These are phyloP conservation scores for Pseudopyrenochaeta lycopersici DNA, from an alignment of 2,329 filamentous ascomycete genomes.

Conservation along the genomic window DNA sequence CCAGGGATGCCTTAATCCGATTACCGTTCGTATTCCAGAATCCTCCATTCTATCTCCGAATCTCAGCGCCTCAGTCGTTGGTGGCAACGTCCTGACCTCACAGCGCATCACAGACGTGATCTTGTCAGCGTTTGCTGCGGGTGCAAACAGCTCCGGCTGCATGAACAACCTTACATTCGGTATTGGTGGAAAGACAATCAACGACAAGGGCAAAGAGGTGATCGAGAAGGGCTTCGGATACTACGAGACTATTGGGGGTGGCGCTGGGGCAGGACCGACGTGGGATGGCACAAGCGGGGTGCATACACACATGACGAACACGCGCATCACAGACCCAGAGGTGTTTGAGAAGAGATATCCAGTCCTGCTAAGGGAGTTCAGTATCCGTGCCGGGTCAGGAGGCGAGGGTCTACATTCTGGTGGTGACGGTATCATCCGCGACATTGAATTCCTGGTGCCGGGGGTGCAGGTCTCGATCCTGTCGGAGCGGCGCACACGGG, in stretches of 20 bases:
- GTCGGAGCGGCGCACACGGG: too few relatives aligned
- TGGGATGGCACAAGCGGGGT: slow-evolving; percentile 46
- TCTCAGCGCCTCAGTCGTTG: slow-evolving; percentile 36
- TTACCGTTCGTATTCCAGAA: slow-evolving; percentile 36
- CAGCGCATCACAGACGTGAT: slow-evolving; percentile 46
- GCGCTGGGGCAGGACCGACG: slow-evolving; percentile 41
- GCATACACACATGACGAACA: slow-evolving; percentile 51
- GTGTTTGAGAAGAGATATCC: slow-evolving; percentile 48
- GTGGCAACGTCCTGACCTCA: slow-evolving; percentile 40
- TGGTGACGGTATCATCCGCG: too few relatives aligned
- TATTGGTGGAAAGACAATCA: neutral
- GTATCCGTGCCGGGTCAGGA: too few relatives aligned
- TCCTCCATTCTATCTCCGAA: slow-evolving; percentile 40
- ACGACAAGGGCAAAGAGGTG: slow-evolving; percentile 25
- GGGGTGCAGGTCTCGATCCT: too few relatives aligned
- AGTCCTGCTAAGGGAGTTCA: slow-evolving; percentile 42
- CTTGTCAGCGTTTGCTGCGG: slow-evolving; percentile 40
- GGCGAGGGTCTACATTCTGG: too few relatives aligned
- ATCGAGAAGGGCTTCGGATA: slow-evolving; percentile 41
- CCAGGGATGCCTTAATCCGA: slow-evolving; percentile 42
- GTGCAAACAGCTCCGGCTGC: slow-evolving; percentile 41
- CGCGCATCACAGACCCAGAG: slow-evolving; percentile 48
- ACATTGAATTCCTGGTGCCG: too few relatives aligned
- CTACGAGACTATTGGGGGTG: slow-evolving; percentile 49
- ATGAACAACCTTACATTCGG: slow-evolving; percentile 22